phyloP scores from a whole-genome alignment of 2,329 filamentous ascomycete species.

The Monascus ruber region DNA sequence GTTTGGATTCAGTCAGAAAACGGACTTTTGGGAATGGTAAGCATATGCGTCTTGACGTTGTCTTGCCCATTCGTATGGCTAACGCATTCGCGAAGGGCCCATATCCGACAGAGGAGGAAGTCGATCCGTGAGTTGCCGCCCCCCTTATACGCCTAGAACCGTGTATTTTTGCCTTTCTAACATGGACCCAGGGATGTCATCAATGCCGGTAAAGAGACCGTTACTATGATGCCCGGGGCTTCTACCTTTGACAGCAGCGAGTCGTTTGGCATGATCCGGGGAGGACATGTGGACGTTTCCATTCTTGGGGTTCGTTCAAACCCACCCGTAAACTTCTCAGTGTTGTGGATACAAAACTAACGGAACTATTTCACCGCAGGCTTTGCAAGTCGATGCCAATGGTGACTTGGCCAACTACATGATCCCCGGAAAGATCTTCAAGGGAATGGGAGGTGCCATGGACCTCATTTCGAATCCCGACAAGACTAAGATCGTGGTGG shows the following conservation, averaged over 20 bases:
- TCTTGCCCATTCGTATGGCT: neutral
- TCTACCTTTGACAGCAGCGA: conserved; percentile 69
- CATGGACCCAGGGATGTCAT: conserved; percentile 50
- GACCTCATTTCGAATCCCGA: conserved; percentile 61
- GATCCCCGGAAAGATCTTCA: conserved; percentile 75
- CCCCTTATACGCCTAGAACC: neutral
- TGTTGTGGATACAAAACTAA: neutral
- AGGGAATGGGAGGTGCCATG: conserved; percentile 77
- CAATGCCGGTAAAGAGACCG: conserved; percentile 81
- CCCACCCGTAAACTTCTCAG: neutral
- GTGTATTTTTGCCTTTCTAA: neutral
- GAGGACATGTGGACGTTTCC: conserved; percentile 72
- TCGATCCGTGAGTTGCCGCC: conserved; percentile 46
- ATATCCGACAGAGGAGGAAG: conserved; percentile 60
- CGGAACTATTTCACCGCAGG: conserved; percentile 16
- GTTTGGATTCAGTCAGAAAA: conserved; percentile 85
- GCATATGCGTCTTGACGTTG: conserved; percentile 7
- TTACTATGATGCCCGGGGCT: conserved; percentile 66
- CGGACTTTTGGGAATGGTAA: conserved; percentile 62
- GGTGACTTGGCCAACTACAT: conserved; percentile 84
- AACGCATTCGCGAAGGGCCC: conserved; percentile 39
- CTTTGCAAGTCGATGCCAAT: conserved; percentile 65
- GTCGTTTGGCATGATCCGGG: conserved; percentile 79
- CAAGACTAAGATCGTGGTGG: conserved; percentile 60
- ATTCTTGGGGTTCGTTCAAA: conserved; percentile 52